Base-by-base conservation (phyloP, 2,329 filamentous ascomycete species). In the Lasiodiplodia sp. region DNA sequence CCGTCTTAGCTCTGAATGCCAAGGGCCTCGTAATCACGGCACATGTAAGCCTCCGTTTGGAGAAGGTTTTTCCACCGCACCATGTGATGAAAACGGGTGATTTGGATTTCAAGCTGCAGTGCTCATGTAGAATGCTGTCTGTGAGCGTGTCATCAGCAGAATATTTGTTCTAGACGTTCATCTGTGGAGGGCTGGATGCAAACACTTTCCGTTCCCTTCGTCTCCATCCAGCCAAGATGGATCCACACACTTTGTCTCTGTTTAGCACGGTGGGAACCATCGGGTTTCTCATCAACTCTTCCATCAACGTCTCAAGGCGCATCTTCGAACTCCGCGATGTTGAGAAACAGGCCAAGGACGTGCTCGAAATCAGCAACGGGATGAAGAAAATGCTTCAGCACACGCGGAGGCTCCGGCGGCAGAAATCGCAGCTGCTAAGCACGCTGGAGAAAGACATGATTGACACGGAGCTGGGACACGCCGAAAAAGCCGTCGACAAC, bases 261-360 rank as follows among this genome's bases (percentile, higher is more conserved):
- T 40, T 58, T 34, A 58, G 56, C 21, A 40, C 37, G 4, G 34
- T 58, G 8, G 56, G 56, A 16, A 58, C 56, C 18, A 37, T 58
- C n/a, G 37, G 56, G 4, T 58, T 44, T 16, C 34, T 63, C 44
- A 34, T 63, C 25, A 63, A 51, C 12, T 49, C 58, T 8, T 10
- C 58, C 16, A 37, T 51, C 14, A 63, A 8, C 25, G 18, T 63
- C 23, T 62, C n/a, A 4, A 65, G 69, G 64, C 69, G 68, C 23
- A 52, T 70, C 21, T 66, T 67, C 57, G 70, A 72, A 53, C 62
- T 72, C 21, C n/a, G 58, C 16, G 71, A 70, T 3, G 68, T 73
- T 14, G 70, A 69, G 18, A 51, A 71, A 37, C 67, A 72, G 31
- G 65, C 69, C 8, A 53, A 51, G 31, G 67, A 67, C 58, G 37